Percentiles rank a stretch among this genome's conserved stretches.
Conservation (phyloP, 768 basidiomycete genomes). For the Lactarius akahatsu region DNA sequence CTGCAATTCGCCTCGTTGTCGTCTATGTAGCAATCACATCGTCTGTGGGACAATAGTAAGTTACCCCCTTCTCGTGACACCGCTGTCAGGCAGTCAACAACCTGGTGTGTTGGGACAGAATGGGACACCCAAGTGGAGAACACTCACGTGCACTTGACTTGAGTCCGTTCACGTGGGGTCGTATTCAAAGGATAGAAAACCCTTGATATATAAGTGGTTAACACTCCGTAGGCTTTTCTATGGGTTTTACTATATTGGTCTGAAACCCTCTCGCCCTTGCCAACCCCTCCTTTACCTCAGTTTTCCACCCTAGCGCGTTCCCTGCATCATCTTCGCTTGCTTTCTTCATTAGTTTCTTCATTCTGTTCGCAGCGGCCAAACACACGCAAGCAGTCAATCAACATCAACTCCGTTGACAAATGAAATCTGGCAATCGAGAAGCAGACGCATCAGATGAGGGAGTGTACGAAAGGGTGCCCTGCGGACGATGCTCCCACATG, state of each 20-base stretch:
- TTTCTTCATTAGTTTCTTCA: background rate
- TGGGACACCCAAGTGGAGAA: too few relatives aligned
- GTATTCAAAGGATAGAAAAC: too few relatives aligned
- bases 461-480: background rate
- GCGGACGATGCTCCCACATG: background rate
- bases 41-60: background rate
- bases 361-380: background rate
- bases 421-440: background rate
- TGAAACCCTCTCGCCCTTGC: too few relatives aligned
- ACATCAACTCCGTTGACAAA: background rate
- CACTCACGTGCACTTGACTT: too few relatives aligned
- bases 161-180: background rate
- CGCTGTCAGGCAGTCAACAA: background rate
- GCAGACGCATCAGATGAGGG: background rate
- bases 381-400: background rate
- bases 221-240: too few relatives aligned
- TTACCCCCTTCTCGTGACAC: background rate
- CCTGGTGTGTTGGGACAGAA: background rate
- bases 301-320: background rate
- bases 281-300: too few relatives aligned
- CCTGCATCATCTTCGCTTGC: background rate
- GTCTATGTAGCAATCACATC: background rate
- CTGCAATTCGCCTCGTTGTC: background rate
- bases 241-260: too few relatives aligned
- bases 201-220: too few relatives aligned